Base-by-base conservation (phyloP, 164 flowering plant genomes). In the Stephania yunnanensis region DNA sequence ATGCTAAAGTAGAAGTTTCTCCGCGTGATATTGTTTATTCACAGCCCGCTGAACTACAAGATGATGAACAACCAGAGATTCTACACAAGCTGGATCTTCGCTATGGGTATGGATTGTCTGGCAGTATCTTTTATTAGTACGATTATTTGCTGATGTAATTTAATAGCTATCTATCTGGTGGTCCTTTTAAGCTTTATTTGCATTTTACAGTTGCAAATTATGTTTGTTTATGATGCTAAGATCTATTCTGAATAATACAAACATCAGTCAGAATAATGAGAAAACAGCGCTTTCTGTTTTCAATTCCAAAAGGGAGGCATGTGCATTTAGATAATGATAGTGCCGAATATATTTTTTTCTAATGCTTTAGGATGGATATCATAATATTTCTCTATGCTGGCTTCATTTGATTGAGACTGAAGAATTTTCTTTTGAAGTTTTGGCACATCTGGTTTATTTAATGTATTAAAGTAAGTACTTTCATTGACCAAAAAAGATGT, bases 1-100 rank as follows among this genome's bases (percentile, higher is more conserved):
- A 95, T 89, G 97, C 98, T 50, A 95, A 91, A 87, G 89, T 93
- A 55, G 98, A 92, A 81, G 92, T 89, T 80, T 91, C 98, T 75
- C 99, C 99, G 10, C 95, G 99, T 84, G 99, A 95, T 87, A 88
- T 93, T 76, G 58, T 93, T 53, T 95, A 91, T 77, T 83, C 90
- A 73, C 91, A 93, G 81, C 84, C 94, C 79, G 96, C 95, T 81
- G 95, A 95, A 77, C 86, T 86, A 25, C 79, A 70, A 58, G 89
- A 85, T 75, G 89, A 79, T 70, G 92, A 87, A 76, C 78, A 86
- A 79, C 92, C 95, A 74, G 86, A 80, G 58, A 69, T 93, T 79
- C 80, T 95, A 19, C 97, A 90, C 79, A 86, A 88, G 80, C 97
- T 95, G 71, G 97, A 93, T 86, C 94, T 92, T 80, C 98, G 99